Conservation (phyloP, 2,329 filamentous ascomycete genomes). For the Botryotinia narcissicola region DNA sequence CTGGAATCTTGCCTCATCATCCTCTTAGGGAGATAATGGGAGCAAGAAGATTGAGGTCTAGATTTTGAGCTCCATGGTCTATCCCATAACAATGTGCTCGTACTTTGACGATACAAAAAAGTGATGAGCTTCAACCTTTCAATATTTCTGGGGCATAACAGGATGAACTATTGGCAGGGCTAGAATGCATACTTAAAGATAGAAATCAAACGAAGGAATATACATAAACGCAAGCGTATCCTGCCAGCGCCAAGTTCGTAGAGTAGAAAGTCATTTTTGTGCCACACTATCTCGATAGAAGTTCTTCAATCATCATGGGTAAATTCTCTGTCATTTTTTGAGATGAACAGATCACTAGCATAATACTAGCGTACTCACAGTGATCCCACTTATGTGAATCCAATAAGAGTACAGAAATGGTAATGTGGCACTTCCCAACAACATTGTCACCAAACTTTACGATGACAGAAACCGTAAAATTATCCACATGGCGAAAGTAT, state of each 20-base stretch:
- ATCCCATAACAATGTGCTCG: not conserved
- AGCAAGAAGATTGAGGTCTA: not conserved
- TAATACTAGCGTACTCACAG: too few relatives aligned
- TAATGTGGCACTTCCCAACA: not conserved
- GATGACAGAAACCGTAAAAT: not conserved
- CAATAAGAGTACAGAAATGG: not conserved
- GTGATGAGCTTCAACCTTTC: not conserved
- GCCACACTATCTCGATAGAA: not conserved
- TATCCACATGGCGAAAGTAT: not conserved
- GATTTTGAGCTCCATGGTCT: not conserved
- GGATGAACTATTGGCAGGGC: not conserved
- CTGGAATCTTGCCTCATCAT: not conserved
- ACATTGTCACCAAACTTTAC: not conserved
- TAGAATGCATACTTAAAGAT: not conserved
- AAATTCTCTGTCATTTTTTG: not conserved
- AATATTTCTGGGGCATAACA: not conserved
- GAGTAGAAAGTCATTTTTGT: not conserved
- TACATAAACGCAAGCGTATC: not conserved
- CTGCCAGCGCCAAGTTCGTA: not conserved
- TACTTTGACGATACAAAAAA: not conserved
- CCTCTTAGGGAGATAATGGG: not conserved
- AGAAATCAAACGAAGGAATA: not conserved
- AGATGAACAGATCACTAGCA: not conserved
- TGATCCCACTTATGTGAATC: too few relatives aligned
- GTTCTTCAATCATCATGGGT: not conserved